These are phyloP conservation scores for Quercus suber DNA, from an alignment of 306 rosid species.

Conservation along the genomic window DNA sequence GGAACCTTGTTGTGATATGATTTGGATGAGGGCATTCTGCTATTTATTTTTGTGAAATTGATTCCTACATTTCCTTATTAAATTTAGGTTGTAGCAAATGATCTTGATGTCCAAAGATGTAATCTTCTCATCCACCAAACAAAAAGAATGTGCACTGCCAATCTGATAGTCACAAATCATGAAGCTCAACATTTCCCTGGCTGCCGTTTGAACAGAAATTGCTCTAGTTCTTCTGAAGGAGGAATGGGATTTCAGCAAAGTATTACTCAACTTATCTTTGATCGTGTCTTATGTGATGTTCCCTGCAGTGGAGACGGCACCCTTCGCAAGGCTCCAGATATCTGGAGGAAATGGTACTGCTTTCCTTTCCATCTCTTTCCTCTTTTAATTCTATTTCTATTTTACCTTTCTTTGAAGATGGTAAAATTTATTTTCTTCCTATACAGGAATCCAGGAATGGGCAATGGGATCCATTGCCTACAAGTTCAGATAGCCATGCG, in stretches of 20 bases:
- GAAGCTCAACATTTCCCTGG: slow-evolving; percentile 99
- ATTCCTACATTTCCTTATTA: slow-evolving; percentile 13
- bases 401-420: slow-evolving; percentile 3
- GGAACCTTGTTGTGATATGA: not conserved
- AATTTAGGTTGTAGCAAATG: slow-evolving; percentile 89
- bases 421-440: slow-evolving; percentile 17
- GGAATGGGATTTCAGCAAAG: slow-evolving; percentile 31
- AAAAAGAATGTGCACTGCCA: slow-evolving; percentile 97
- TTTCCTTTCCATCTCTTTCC: slow-evolving; percentile 17
- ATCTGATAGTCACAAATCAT: slow-evolving; percentile 90
- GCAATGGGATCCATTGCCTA: slow-evolving; percentile 78
- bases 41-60: slow-evolving; percentile 13
- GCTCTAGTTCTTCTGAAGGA: slow-evolving; percentile 25
- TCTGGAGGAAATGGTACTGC: slow-evolving; percentile 95
- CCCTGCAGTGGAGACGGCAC: slow-evolving; percentile 99
- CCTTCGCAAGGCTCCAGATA: slow-evolving; percentile 99
- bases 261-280: slow-evolving; percentile 66
- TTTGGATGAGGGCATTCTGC: slow-evolving; percentile 12
- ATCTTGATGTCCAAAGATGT: slow-evolving; percentile 96
- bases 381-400: slow-evolving; percentile 1
- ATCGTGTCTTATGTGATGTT: slow-evolving; percentile 95
- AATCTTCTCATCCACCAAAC: slow-evolving; percentile 99
- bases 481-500: slow-evolving; percentile 94
- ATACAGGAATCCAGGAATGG: slow-evolving; percentile 84
- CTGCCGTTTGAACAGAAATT: slow-evolving; percentile 57